Evolutionary conservation across 768 basidiomycete genomes (phyloP).

Genomic region (Chalciporus piperatus): DNA sequence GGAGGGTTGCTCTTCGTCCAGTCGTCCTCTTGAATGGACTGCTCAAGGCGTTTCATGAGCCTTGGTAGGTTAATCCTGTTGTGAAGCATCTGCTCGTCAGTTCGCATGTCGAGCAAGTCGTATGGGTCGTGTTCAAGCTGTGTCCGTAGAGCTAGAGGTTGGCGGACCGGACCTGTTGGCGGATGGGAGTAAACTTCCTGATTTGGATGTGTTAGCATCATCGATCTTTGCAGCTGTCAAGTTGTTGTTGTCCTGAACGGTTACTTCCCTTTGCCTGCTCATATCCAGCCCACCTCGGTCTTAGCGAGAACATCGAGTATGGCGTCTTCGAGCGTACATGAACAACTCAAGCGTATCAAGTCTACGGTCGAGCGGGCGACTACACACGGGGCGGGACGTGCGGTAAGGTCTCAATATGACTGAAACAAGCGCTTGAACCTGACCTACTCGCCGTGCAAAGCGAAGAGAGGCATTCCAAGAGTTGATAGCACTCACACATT

Average conservation of each 20-base stretch:
- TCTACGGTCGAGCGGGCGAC: slow-evolving; percentile 46
- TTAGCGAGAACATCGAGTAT: slow-evolving; percentile 8
- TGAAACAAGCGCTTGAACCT: slow-evolving; percentile 2
- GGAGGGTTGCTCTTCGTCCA: slow-evolving; percentile 30
- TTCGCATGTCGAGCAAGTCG: slow-evolving; percentile 24
- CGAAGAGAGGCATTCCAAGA: slow-evolving; percentile 49
- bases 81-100: slow-evolving; percentile 38
- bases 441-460: slow-evolving; percentile 32
- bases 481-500: slow-evolving; percentile 54
- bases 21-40: slow-evolving; percentile 39
- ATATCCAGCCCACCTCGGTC: neutral
- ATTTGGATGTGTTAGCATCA: slow-evolving; percentile 5
- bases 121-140: neutral
- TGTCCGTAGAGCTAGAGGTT: neutral
- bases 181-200: slow-evolving; percentile 27
- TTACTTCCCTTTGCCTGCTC: neutral
- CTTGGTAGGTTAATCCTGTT: slow-evolving; percentile 69
- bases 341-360: slow-evolving; percentile 20
- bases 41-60: slow-evolving; percentile 60
- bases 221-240: slow-evolving; percentile 12
- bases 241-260: too few relatives aligned
- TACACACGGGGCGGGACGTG: slow-evolving; percentile 36
- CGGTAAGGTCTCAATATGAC: slow-evolving; percentile 32
- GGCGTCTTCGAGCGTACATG: slow-evolving; percentile 19
- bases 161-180: neutral